Conservation (phyloP, 139 green algal species). For the Chlamydomonas applanata region DNA sequence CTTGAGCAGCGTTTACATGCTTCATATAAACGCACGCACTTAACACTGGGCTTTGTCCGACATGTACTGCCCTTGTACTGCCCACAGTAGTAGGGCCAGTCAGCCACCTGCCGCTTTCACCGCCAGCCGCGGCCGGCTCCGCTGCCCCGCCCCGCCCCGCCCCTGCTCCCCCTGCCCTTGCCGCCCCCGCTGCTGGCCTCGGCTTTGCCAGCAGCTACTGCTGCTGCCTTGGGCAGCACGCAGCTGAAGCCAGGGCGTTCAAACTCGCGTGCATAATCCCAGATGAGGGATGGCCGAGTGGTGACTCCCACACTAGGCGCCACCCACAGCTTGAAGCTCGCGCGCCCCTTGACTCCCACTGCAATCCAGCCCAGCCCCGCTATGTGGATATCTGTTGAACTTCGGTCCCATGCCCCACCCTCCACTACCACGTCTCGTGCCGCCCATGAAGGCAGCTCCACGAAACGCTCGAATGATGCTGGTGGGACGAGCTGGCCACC, state of each 20-base stretch:
- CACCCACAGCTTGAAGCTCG: conserved; percentile 81
- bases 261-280: conserved; percentile 75
- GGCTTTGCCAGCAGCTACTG: no score
- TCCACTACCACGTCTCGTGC: conserved; percentile 52
- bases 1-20: no score
- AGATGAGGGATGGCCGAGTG: conserved; percentile 80
- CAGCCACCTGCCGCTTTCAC: no score
- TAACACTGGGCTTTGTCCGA: no score
- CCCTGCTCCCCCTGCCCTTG: no score
- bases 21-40: no score
- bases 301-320: conserved; percentile 76
- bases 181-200: no score
- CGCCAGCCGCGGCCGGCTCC: no score
- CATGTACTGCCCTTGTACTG: no score
- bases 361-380: conserved; percentile 90
- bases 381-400: conserved; percentile 61
- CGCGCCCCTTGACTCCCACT: conserved; percentile 71
- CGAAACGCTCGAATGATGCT: conserved; percentile 30
- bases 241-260: conserved; percentile 78
- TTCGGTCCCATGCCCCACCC: conserved; percentile 31
- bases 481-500: conserved; percentile 71
- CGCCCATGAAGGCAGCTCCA: conserved; percentile 38
- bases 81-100: no score
- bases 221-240: conserved; percentile 28
- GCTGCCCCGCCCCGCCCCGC: no score